Conservation (phyloP, 495 filamentous ascomycete species). For the Daldinia decipiens region DNA sequence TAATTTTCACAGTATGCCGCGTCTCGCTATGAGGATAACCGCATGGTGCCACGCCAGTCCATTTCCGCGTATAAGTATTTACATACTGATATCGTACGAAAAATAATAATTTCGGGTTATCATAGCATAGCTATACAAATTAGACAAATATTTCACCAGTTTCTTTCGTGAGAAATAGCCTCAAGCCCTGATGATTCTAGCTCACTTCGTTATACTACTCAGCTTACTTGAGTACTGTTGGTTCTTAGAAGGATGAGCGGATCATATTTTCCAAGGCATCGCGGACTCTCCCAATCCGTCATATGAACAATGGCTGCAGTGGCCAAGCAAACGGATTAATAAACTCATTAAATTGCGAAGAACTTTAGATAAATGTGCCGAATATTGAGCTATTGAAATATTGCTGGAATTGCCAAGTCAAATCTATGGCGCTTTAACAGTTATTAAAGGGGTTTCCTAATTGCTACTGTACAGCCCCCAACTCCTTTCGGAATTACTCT, state of each 20-base stretch:
- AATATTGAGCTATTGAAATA: too few species aligned
- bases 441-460: not conserved
- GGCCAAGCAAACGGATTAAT: not conserved
- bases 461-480: not conserved
- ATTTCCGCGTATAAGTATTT: not conserved
- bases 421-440: not conserved
- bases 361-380: not conserved
- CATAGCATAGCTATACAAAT: not conserved
- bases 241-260: not conserved
- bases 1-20: not conserved
- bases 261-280: not conserved
- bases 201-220: not conserved
- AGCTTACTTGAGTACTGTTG: conserved; percentile 1
- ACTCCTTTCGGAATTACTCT: not conserved
- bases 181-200: not conserved
- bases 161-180: not conserved
- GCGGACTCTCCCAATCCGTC: not conserved
- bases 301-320: not conserved
- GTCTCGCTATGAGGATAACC: not conserved
- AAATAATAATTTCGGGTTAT: not conserved
- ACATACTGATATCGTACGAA: not conserved
- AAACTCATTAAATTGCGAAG: not conserved
- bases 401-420: too few species aligned
- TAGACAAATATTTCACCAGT: not conserved
- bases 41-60: not conserved